These are phyloP conservation scores for Starmera amethionina DNA, from an alignment of 805 yeast species.

Conservation along the genomic window DNA sequence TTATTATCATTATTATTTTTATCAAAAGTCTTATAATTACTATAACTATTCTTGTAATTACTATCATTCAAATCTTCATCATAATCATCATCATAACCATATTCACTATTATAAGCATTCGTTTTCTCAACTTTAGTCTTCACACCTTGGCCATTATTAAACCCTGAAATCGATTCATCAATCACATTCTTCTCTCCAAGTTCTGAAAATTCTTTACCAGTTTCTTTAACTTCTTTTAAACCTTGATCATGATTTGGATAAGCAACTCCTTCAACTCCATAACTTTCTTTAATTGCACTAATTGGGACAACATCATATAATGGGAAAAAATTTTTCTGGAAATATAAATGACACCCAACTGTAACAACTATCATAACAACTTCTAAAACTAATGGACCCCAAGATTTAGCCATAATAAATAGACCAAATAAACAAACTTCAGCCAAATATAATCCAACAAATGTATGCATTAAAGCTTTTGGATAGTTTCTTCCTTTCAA, in stretches of 20 bases:
- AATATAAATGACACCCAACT: slow-evolving; percentile 46
- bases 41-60: too few relatives aligned
- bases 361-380: slow-evolving; percentile 50
- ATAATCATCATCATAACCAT: too few relatives aligned
- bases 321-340: slow-evolving; percentile 51
- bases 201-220: slow-evolving; percentile 30
- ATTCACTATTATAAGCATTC: too few relatives aligned
- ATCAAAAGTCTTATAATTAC: too few relatives aligned
- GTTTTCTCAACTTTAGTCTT: too few relatives aligned
- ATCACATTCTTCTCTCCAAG: too few relatives aligned
- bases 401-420: slow-evolving; percentile 67
- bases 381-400: slow-evolving; percentile 72
- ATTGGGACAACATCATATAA: slow-evolving; percentile 62
- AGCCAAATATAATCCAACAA: slow-evolving; percentile 62
- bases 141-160: too few relatives aligned
- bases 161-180: too few relatives aligned
- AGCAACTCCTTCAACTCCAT: slow-evolving; percentile 29
- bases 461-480: slow-evolving; percentile 59
- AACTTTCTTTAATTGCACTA: slow-evolving; percentile 34
- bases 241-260: slow-evolving; percentile 67
- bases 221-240: slow-evolving; percentile 39
- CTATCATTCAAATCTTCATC: too few relatives aligned
- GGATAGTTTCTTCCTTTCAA: slow-evolving; percentile 69
- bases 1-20: too few relatives aligned
- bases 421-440: slow-evolving; percentile 62